Percentiles rank a stretch among this genome's conserved stretches.
These are phyloP conservation scores for Pinus albicaulis DNA, from an alignment of 75 land plant species.

Conservation along the genomic window DNA sequence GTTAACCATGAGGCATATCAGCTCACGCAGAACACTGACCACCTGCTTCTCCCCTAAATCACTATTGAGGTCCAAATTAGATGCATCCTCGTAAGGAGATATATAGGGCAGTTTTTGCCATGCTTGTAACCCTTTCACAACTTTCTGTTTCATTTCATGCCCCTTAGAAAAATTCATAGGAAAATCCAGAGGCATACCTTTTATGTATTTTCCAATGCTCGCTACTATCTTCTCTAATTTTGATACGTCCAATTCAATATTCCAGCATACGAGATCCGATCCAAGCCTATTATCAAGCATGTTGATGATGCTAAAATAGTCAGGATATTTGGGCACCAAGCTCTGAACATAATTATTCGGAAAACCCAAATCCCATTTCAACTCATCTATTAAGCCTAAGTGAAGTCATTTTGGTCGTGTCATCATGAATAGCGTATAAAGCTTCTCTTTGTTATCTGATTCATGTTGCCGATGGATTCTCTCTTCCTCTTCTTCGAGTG, in stretches of 20 bases:
- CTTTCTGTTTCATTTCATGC: conserved; percentile 49
- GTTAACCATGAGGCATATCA: conserved; percentile 42
- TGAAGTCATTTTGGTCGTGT: conserved; percentile 30
- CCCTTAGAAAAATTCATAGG: conserved; percentile 30
- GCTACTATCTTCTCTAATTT: conserved; percentile 47
- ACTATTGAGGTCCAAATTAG: conserved; percentile 22
- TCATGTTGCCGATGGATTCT: conserved; percentile 20
- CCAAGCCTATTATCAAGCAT: conserved; percentile 15
- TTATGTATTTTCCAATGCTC: conserved; percentile 12
- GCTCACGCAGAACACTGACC: conserved; percentile 65
- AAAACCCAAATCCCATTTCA: conserved; percentile 62
- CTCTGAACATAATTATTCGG: conserved; percentile 37
- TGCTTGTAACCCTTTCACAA: conserved; percentile 46
- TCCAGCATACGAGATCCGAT: conserved; percentile 81
- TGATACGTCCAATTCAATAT: conserved; percentile 62
- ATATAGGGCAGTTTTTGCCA: conserved; percentile 79
- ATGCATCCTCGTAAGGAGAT: conserved; percentile 62
- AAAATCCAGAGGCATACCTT: conserved; percentile 45
- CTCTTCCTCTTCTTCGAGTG: conserved; percentile 47
- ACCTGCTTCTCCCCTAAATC: conserved; percentile 53
- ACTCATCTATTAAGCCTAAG: conserved; percentile 21
- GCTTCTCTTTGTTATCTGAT: conserved; percentile 30
- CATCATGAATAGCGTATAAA: conserved; percentile 67
- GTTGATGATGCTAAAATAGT: conserved; percentile 45
- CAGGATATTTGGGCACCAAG: conserved; percentile 58